These are phyloP conservation scores for Saccharum officinarum DNA, from an alignment of 176 grass and related monocot genomes.

Conservation along the genomic window DNA sequence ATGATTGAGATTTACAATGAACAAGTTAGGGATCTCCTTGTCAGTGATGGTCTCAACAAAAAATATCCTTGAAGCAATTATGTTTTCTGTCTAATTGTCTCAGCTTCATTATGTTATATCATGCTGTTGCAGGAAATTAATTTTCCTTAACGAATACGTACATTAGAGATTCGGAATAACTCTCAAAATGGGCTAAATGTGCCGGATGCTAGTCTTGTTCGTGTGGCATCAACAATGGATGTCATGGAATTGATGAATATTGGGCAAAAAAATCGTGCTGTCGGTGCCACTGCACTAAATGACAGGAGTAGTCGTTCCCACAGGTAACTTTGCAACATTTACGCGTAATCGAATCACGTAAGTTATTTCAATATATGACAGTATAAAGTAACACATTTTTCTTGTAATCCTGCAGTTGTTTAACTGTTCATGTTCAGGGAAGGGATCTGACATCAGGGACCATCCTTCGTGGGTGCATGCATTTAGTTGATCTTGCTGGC, in stretches of 20 bases:
- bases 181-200: constrained; percentile 97
- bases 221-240: constrained; percentile 71
- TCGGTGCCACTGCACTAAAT: constrained; percentile 92
- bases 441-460: constrained; percentile 83
- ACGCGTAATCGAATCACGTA: constrained; percentile 13
- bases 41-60: constrained; percentile 85
- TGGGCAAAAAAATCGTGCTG: constrained; percentile 87
- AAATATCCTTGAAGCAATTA: constrained; percentile 78
- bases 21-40: constrained; percentile 97
- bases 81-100: constrained; percentile 33
- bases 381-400: constrained; percentile 40
- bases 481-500: constrained; percentile 98
- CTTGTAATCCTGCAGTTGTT: constrained; percentile 65
- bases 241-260: constrained; percentile 95
- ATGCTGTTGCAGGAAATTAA: background rate
- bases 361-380: constrained; percentile 5
- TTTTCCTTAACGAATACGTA: constrained; percentile 81
- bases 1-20: constrained; percentile 99
- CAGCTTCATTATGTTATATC: constrained; percentile 18
- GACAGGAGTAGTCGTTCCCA: constrained; percentile 98
- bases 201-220: constrained; percentile 85
- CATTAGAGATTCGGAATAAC: constrained; percentile 93
- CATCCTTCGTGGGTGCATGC: constrained; percentile 92
- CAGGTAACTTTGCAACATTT: constrained; percentile 53
- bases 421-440: constrained; percentile 98